Evolutionary conservation across 2,329 filamentous ascomycete species (phyloP).

Genomic region (Graphiopsis chlorocephala): DNA sequence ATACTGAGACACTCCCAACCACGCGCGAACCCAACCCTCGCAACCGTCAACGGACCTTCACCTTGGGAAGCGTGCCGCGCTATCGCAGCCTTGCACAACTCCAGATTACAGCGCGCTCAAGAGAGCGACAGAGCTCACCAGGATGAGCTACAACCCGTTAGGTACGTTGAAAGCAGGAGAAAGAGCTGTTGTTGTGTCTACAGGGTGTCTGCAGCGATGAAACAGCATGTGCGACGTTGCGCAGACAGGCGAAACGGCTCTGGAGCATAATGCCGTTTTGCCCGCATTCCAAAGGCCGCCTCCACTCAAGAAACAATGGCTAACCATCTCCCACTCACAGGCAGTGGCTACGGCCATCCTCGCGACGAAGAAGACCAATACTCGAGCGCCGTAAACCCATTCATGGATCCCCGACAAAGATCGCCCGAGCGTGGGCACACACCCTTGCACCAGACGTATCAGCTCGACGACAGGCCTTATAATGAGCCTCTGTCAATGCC

Average conservation of each 20-base stretch:
- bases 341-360: conserved; percentile 21
- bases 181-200: background rate
- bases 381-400: conserved; percentile 29
- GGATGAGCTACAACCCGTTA: conserved; percentile 17
- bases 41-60: background rate
- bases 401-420: conserved; percentile 56
- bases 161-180: conserved; percentile 4
- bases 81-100: background rate
- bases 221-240: conserved; percentile 1
- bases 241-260: background rate
- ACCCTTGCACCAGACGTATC: conserved; percentile 74
- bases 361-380: conserved; percentile 28
- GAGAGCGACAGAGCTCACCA: background rate
- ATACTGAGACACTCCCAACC: conserved; percentile 1
- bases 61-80: background rate
- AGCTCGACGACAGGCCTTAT: conserved; percentile 77
- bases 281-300: conserved; percentile 11
- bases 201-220: background rate
- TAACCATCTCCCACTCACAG: conserved; percentile 14
- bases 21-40: background rate
- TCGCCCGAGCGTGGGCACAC: conserved; percentile 65
- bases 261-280: background rate
- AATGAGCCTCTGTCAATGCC: conserved; percentile 66
- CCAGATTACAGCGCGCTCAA: background rate
- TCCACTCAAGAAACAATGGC: background rate